These are phyloP conservation scores for Bipolaris oryzae DNA, from an alignment of 2,329 filamentous ascomycete genomes.

Conservation along the genomic window DNA sequence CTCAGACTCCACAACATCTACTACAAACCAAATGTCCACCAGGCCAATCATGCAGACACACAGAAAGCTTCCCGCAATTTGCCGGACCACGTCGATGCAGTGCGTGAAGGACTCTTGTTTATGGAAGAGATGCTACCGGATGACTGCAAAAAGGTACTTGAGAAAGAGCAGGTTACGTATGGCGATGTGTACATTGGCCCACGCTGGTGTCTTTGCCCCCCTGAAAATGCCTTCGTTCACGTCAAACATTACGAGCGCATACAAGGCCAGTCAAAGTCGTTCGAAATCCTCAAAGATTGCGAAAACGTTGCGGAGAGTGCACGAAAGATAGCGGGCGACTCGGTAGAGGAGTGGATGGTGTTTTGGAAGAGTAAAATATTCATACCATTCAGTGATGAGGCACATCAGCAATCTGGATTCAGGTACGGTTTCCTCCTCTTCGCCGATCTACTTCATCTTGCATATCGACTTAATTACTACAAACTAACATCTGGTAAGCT, in stretches of 20 bases:
- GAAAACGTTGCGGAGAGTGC: constrained; percentile 3
- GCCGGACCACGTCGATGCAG: constrained; percentile 9
- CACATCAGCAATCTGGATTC: background rate
- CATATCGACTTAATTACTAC: background rate
- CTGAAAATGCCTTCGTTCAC: background rate
- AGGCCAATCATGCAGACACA: background rate
- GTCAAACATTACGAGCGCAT: background rate
- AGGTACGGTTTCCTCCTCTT: constrained; percentile 1
- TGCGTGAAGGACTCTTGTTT: constrained; percentile 10
- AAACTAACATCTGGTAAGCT: constrained; percentile 2
- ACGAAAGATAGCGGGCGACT: background rate
- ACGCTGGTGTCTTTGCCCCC: background rate
- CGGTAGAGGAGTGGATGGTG: background rate
- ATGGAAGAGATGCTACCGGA: constrained; percentile 5
- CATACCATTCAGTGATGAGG: background rate
- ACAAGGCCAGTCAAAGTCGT: background rate
- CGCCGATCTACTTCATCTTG: background rate
- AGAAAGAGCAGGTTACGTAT: background rate
- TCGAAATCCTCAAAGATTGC: background rate
- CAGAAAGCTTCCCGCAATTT: background rate
- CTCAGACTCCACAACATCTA: background rate
- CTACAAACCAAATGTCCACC: constrained; percentile 7
- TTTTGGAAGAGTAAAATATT: constrained; percentile 9
- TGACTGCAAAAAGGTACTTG: background rate
- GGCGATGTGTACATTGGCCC: background rate